Evolutionary conservation across 768 basidiomycete species (phyloP).

Genomic region (Xerocomellus amylosporus): DNA sequence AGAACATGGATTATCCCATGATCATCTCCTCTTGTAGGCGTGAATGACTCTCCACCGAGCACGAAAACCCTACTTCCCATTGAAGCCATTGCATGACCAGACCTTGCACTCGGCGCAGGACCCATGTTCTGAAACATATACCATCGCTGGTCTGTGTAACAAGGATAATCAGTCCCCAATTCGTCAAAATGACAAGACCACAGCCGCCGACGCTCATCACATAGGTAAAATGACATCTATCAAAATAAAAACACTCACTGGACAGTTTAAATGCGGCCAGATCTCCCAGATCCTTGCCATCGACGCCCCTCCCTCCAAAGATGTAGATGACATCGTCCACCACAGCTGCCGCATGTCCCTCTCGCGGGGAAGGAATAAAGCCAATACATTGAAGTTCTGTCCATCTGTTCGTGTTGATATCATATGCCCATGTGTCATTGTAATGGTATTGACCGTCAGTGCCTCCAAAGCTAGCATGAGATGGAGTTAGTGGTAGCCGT

Average conservation of each 20-base stretch:
- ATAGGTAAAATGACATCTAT: background rate
- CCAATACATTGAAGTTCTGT: conserved; percentile 93
- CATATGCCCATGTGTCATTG: conserved; percentile 98
- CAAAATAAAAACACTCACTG: conserved; percentile 55
- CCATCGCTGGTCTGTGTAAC: conserved; percentile 83
- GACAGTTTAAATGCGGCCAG: conserved; percentile 96
- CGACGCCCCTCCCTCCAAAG: conserved; percentile 95
- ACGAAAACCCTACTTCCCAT: conserved; percentile 88
- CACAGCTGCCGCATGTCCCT: conserved; percentile 94
- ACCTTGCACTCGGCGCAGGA: conserved; percentile 85
- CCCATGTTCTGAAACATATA: conserved; percentile 99
- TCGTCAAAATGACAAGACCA: conserved; percentile 1
- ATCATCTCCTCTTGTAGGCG: conserved; percentile 72
- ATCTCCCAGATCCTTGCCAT: conserved; percentile 93
- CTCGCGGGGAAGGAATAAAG: conserved; percentile 91
- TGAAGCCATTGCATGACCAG: conserved; percentile 98
- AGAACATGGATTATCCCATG: conserved; percentile 82
- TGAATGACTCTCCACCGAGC: conserved; percentile 89
- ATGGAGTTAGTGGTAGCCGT: conserved; percentile 12
- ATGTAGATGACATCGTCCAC: conserved; percentile 98
- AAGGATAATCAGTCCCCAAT: conserved; percentile 10
- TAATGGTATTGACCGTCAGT: conserved; percentile 99
- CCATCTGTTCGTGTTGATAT: conserved; percentile 78
- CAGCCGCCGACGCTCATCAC: background rate
- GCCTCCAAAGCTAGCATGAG: conserved; percentile 78